Evolutionary conservation across 192 early-diverging fungal species (phyloP).

Genomic region (Glomus cerebriforme): DNA sequence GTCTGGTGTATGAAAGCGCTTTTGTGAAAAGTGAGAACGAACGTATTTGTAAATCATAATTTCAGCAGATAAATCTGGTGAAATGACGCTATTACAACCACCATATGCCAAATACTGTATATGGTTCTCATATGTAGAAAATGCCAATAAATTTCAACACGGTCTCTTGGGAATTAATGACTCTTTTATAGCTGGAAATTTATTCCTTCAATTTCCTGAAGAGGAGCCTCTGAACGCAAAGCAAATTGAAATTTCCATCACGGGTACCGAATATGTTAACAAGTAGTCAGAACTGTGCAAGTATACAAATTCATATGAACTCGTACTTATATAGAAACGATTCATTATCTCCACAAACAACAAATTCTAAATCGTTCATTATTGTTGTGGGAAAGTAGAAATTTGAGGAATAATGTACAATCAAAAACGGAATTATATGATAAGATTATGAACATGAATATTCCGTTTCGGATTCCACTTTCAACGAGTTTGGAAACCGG

Average conservation of each 20-base stretch:
- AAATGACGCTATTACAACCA: neutral
- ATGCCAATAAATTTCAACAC: conserved; percentile 10
- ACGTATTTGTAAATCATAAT: too few relatives aligned
- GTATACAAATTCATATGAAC: neutral
- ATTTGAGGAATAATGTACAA: neutral
- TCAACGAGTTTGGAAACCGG: neutral
- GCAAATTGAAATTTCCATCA: conserved; percentile 2
- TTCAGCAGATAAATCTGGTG: too few relatives aligned
- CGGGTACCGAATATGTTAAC: conserved; percentile 10
- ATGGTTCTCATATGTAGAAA: neutral
- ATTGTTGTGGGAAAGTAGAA: conserved; percentile 11
- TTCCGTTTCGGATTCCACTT: conserved; percentile 4
- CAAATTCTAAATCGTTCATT: conserved; percentile 16
- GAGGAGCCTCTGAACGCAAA: conserved; percentile 5
- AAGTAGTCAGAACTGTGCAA: neutral
- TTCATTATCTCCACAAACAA: neutral
- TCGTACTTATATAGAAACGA: neutral
- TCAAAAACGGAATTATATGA: neutral
- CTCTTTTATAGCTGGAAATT: neutral
- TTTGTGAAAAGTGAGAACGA: too few relatives aligned
- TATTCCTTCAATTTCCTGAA: conserved; percentile 9
- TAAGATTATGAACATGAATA: neutral
- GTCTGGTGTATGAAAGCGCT: too few relatives aligned
- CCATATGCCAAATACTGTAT: neutral
- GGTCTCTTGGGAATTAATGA: neutral